Percentiles rank a stretch among this genome's conserved stretches.
Evolutionary conservation across 2,329 filamentous ascomycete species (phyloP).

Genomic region (Fusarium papillatum): DNA sequence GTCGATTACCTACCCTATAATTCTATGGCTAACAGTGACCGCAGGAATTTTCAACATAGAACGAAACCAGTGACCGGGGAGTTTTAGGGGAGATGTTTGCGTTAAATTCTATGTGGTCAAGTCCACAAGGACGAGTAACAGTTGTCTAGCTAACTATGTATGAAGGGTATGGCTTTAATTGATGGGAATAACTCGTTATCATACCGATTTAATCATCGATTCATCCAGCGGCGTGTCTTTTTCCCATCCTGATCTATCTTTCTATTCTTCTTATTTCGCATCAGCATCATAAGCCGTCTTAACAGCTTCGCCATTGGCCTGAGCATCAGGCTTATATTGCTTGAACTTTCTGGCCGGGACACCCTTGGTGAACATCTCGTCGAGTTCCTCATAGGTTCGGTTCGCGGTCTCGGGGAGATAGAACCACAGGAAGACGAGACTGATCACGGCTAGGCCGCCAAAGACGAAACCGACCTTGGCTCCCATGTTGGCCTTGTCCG

Average conservation of each 20-base stretch:
- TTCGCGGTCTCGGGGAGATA: constrained; percentile 30
- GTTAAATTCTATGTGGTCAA: not conserved
- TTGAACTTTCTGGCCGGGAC: constrained; percentile 10
- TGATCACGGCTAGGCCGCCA: constrained; percentile 1
- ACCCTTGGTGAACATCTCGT: constrained; percentile 22
- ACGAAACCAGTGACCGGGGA: not conserved
- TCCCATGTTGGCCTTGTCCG: constrained; percentile 18
- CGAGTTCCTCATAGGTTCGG: constrained; percentile 27
- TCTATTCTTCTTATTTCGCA: constrained; percentile 13
- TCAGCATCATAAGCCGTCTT: constrained; percentile 33
- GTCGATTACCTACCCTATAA: not conserved
- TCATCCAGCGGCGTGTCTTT: not conserved
- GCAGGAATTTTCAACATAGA: not conserved
- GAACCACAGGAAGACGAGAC: constrained; percentile 20
- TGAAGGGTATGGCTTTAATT: not conserved
- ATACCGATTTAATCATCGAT: not conserved
- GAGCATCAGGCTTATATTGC: constrained; percentile 24
- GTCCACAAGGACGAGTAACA: not conserved
- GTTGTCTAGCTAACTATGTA: not conserved
- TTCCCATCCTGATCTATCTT: not conserved
- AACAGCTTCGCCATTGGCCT: constrained; percentile 26
- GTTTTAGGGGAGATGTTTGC: not conserved
- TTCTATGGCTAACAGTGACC: not conserved
- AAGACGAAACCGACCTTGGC: constrained; percentile 22
- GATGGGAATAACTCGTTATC: not conserved